Base-by-base conservation (phyloP, 1,139 yeast species). In the Komagataea norvegica region DNA sequence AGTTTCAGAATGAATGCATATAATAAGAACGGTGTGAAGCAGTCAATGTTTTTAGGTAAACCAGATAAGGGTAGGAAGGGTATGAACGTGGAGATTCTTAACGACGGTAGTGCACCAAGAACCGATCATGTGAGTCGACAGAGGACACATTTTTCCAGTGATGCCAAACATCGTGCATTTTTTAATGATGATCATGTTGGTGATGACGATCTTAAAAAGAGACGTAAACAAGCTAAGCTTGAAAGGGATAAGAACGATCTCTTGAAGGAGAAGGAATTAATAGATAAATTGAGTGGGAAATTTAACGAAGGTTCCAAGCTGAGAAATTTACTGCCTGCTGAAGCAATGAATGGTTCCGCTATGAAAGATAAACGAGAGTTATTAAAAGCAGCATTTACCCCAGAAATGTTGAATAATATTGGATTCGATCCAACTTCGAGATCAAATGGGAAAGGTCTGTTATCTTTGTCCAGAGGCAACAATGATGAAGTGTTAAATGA, bases 351-450 rank as follows among this genome's bases (percentile, higher is more conserved):
- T 15, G 41, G 38, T 17, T 23, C 42, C 5, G 34, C 50, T 2
- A 25, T 42, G 5, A 47, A 35, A 22, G 42, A 49, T 27, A 51
- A 57, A 43, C 42, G 55, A 44, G 44, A 45, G 20, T 45, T 59
- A 27, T 49, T 63, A 16, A 54, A 55, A 33, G 55, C 57, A 10
- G 68, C 71, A 5, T 62, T 68, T 40, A 60, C 67, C 13, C 56
- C 60, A 34, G 60, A 64, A 6, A 58, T 69, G 40, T 52, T 74
- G 18, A 59, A 61, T 17, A 59, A 61, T 23, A 57, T 74, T 26
- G 80, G 81, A 2, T 74, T 69, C 50, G 79, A 74, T 52, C 79
- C 80, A 2, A 70, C 76, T 46, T 37, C 55, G 41, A 26, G 45
- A 38, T 29, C 59, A 43, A 18, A 39, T 45, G 41, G 48, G 32